Conservation (phyloP, 768 basidiomycete genomes). For the Boletus insuetus region DNA sequence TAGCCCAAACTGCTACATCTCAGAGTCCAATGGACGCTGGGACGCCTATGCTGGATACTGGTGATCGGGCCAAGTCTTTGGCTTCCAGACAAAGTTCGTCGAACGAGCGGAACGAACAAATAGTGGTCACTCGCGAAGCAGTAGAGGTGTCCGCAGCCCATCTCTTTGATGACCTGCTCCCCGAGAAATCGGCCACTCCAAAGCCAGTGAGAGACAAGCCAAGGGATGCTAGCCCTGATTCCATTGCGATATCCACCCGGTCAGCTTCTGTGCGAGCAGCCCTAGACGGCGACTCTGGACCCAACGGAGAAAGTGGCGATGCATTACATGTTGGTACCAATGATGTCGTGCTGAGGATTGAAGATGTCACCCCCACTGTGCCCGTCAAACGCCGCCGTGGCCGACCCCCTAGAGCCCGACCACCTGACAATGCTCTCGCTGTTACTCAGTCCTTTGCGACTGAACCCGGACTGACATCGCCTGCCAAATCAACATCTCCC, state of each 20-base stretch:
- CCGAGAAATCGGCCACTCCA: conserved; percentile 14
- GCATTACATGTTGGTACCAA: conserved; percentile 4
- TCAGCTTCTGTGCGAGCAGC: conserved; percentile 19
- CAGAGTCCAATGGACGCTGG: conserved; percentile 21
- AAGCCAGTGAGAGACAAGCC: conserved; percentile 14
- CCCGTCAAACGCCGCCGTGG: conserved; percentile 34
- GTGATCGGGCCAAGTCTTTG: conserved; percentile 16
- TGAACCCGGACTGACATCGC: conserved; percentile 9
- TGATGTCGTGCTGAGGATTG: conserved; percentile 1
- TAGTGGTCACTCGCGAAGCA: not conserved
- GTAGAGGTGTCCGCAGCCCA: conserved; percentile 25
- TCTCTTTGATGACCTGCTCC: conserved; percentile 32
- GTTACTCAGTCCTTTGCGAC: not conserved
- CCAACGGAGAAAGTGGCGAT: conserved; percentile 5
- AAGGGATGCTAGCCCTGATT: conserved; percentile 16
- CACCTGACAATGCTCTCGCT: conserved; percentile 2
- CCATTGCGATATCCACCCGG: conserved; percentile 17
- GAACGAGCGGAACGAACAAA: conserved; percentile 17
- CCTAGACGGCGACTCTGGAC: conserved; percentile 9
- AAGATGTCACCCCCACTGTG: conserved; percentile 1
- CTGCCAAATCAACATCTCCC: conserved; percentile 25
- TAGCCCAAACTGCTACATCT: conserved; percentile 6
- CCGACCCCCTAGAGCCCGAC: conserved; percentile 29
- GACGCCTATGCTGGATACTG: conserved; percentile 21
- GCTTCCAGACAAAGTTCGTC: conserved; percentile 11